A percentile compares a stretch with the other conserved stretches of the same genome.
Evolutionary conservation across 441 rosid species (phyloP).

Genomic region (Populus hybrid): DNA sequence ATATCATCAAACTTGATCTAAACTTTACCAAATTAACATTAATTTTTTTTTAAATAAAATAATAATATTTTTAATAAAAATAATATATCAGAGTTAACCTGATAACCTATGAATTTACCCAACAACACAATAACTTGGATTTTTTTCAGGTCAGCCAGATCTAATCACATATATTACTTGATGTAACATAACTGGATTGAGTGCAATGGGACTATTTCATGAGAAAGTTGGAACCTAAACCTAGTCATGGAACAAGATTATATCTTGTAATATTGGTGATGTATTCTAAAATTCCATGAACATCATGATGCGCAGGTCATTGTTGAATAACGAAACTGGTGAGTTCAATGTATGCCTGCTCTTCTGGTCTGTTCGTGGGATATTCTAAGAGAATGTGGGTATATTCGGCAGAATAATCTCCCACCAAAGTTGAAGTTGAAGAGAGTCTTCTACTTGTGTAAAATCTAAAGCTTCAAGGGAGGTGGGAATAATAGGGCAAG

Average conservation of each 20-base stretch:
- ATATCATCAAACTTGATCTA: too few relatives aligned
- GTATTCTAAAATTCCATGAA: neutral
- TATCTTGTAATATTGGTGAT: neutral
- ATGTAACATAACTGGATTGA: neutral
- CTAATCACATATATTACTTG: too few relatives aligned
- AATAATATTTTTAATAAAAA: too few relatives aligned
- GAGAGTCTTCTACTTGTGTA: neutral
- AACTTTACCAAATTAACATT: too few relatives aligned
- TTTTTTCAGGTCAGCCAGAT: too few relatives aligned
- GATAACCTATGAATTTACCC: too few relatives aligned
- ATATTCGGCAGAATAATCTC: neutral
- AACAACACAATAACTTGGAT: too few relatives aligned
- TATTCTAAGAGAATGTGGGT: conserved; percentile 6
- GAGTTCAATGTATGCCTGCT: neutral
- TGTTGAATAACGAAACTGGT: neutral
- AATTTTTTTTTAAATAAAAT: too few relatives aligned
- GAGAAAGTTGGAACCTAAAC: neutral
- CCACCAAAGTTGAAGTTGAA: conserved; percentile 2
- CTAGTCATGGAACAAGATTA: neutral
- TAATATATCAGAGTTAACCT: too few relatives aligned
- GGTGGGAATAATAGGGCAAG: conserved; percentile 18
- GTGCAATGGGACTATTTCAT: neutral
- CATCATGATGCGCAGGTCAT: neutral
- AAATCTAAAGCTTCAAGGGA: conserved; percentile 4
- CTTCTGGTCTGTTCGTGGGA: neutral